phyloP scores from a whole-genome alignment of 352 stramenopile species.

The Bremia lactucae region DNA sequence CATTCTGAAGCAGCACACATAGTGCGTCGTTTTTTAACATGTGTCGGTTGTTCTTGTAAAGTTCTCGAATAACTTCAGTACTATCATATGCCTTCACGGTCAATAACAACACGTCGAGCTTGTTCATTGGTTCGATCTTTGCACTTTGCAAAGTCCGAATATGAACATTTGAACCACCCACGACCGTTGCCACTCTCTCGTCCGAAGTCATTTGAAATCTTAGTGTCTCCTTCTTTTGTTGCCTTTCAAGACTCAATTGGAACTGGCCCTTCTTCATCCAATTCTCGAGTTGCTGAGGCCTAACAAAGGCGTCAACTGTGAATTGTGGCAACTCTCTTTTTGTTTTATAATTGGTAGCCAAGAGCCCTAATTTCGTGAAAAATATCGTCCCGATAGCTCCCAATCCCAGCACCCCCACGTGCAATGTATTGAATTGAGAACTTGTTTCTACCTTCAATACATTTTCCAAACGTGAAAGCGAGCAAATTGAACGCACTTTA shows the following conservation, averaged over 20 bases:
- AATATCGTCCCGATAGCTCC: constrained; percentile 68
- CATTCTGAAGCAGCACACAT: constrained; percentile 62
- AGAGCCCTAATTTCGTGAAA: constrained; percentile 37
- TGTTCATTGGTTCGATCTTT: constrained; percentile 1
- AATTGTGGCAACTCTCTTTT: not conserved
- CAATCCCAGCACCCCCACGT: constrained; percentile 50
- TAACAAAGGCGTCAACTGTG: constrained; percentile 42
- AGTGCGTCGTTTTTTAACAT: constrained; percentile 37
- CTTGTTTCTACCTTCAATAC: too few relatives aligned
- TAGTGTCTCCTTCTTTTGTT: constrained; percentile 3
- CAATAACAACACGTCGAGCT: constrained; percentile 47
- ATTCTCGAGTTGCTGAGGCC: constrained; percentile 24
- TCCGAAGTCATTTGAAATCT: constrained; percentile 4
- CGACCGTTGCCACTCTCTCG: constrained; percentile 6
- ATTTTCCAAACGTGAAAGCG: too few relatives aligned
- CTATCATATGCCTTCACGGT: constrained; percentile 66
- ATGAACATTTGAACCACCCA: constrained; percentile 15
- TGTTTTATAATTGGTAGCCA: constrained; percentile 9
- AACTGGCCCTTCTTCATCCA: constrained; percentile 9
- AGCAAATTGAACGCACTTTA: too few relatives aligned
- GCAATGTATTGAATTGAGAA: too few relatives aligned
- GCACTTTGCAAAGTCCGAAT: constrained; percentile 21
- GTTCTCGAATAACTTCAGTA: constrained; percentile 20
- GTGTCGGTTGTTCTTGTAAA: constrained; percentile 18
- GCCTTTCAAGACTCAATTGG: constrained; percentile 3